Base-by-base conservation (phyloP, 2,329 filamentous ascomycete species). In the Aspergillus sergii region DNA sequence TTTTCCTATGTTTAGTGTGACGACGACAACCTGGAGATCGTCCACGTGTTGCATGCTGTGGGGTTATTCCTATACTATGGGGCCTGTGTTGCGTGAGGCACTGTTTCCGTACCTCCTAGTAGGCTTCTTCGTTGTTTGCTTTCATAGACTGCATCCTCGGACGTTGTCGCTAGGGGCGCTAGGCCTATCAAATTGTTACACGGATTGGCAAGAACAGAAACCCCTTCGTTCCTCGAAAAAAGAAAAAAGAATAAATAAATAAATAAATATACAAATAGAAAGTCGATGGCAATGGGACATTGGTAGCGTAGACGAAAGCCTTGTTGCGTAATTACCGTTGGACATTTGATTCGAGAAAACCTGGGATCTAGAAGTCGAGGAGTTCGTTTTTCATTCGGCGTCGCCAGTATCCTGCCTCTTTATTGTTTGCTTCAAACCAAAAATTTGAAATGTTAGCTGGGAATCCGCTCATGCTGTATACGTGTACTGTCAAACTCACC, bases 51-150 rank as follows among this genome's bases (percentile, higher is more conserved):
- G 28, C 34, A 45, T 55, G 32, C 26, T 19, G 51, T 55, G 51
- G 51, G 30, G 51, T 51, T 30, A 19, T 32, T 34, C 26, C 28
- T 50, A n/a, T 51, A 51, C 34, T 51, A 32, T 51, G 28, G 28
- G 28, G 28, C 28, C 28, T 32, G 51, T 53, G 32, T 39, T 55
- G 32, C 30, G n/a, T 26, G n/a, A 55, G 51, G 34, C 10, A 50
- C 23, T 43, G n/a, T 39, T 59, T 32, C 23, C 16, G 41, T 36
- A 32, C 21, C 34, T 39, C 32, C 9, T 39, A 8, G 51, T 36
- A 36, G 28, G n/a, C 32, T 36, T 28, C 36, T 46, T 23, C 19
- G 9, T 53, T 60, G 58, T 60, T 60, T 60, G 58, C 50, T 60
- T 41, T 23, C 26, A 11, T 46, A 36, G 26, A 54, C 36, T 53